These are phyloP conservation scores for Arabidopsis arenosa DNA, from an alignment of 345 rosid species.

Conservation along the genomic window DNA sequence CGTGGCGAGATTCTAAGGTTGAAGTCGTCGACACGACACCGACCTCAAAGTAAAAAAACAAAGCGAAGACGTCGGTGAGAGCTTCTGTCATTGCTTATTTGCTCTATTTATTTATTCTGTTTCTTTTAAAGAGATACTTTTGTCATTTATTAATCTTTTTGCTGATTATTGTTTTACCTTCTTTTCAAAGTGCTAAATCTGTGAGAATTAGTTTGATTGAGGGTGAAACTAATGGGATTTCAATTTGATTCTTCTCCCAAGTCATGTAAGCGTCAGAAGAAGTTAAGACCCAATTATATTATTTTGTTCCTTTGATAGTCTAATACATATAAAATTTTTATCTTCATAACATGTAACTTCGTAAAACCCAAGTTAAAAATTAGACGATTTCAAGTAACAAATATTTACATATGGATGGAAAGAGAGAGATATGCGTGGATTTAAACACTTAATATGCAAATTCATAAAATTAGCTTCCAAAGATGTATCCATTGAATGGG, in stretches of 20 bases:
- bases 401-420: no score
- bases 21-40: conserved; percentile 27
- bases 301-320: no score
- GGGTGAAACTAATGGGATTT: neutral
- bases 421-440: neutral
- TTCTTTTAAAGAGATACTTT: neutral
- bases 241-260: neutral
- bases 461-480: neutral
- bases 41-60: neutral
- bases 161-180: neutral
- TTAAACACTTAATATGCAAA: no score
- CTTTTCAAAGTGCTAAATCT: neutral
- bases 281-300: no score
- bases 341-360: neutral
- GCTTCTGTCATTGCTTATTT: conserved; percentile 9
- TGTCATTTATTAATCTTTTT: neutral
- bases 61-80: conserved; percentile 6
- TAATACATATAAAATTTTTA: no score
- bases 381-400: neutral
- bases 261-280: neutral
- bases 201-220: neutral
- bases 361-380: neutral
- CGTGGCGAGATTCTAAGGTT: conserved; percentile 33
- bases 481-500: no score
- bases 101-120: neutral